Conservation (phyloP, 768 basidiomycete species). For the Strobilomyces dryophilus region DNA sequence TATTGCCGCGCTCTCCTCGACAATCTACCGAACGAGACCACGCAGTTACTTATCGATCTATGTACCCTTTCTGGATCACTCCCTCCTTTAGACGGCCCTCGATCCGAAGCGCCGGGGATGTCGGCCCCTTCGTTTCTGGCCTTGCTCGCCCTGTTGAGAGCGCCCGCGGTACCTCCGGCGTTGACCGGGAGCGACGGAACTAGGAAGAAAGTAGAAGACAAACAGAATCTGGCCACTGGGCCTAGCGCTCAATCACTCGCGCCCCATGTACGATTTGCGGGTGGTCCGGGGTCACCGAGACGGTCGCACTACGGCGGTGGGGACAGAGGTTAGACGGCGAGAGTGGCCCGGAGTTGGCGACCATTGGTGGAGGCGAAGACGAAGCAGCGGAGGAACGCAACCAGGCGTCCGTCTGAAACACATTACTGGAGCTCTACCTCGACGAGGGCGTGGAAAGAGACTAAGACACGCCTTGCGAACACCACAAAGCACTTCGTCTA, state of each 20-base stretch:
- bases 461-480: constrained; percentile 8
- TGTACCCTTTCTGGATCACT: constrained; percentile 69
- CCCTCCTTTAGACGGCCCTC: constrained; percentile 28
- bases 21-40: constrained; percentile 83
- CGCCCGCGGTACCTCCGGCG: constrained; percentile 40
- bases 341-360: constrained; percentile 8
- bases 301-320: constrained; percentile 78
- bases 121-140: constrained; percentile 67
- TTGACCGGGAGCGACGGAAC: constrained; percentile 31
- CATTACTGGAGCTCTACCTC: constrained; percentile 89
- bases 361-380: constrained; percentile 26
- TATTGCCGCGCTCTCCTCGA: constrained; percentile 87
- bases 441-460: constrained; percentile 42
- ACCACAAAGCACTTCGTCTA: constrained; percentile 67
- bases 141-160: constrained; percentile 71
- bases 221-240: constrained; percentile 13
- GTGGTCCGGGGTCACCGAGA: constrained; percentile 42
- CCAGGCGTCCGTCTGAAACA: constrained; percentile 91
- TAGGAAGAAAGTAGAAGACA: constrained; percentile 17
- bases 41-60: constrained; percentile 85
- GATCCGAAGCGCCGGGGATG: constrained; percentile 20
- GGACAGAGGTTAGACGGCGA: constrained; percentile 52
- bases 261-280: constrained; percentile 5
- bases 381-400: constrained; percentile 56
- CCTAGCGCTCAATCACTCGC: constrained; percentile 9